Conservation (phyloP, 1,284 basidiomycete species). For the Tylopilus sp. region DNA sequence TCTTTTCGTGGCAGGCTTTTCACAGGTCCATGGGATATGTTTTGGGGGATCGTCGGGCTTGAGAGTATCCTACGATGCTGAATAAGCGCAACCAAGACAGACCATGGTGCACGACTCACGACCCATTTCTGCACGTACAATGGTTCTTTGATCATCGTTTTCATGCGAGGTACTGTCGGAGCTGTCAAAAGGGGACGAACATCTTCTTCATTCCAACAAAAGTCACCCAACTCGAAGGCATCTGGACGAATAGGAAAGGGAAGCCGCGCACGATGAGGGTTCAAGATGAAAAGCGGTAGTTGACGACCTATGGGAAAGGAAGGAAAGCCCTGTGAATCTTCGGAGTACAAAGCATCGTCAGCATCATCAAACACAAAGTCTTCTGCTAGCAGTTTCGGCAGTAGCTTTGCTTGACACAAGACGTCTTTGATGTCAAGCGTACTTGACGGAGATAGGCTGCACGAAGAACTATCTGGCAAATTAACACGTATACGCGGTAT, state of each 20-base stretch:
- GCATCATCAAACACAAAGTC: slow-evolving; percentile 16
- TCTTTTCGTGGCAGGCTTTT: slow-evolving; percentile 37
- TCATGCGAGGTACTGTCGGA: slow-evolving; percentile 61
- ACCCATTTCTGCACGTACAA: slow-evolving; percentile 59
- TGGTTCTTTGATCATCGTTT: slow-evolving; percentile 56
- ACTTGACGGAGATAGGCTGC: slow-evolving; percentile 31
- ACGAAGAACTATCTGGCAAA: slow-evolving; percentile 23
- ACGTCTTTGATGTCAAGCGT: slow-evolving; percentile 42
- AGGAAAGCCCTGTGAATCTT: slow-evolving; percentile 29
- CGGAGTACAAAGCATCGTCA: slow-evolving; percentile 22
- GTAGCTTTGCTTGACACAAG: slow-evolving; percentile 23
- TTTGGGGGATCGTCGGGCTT: slow-evolving; percentile 47
- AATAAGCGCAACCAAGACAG: slow-evolving; percentile 18
- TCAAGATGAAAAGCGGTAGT: slow-evolving; percentile 37
- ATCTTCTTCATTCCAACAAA: slow-evolving; percentile 29
- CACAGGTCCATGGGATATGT: slow-evolving; percentile 55
- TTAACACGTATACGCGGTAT: slow-evolving; percentile 39
- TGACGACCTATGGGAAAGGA: slow-evolving; percentile 35
- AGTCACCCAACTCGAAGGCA: slow-evolving; percentile 34
- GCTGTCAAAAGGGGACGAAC: slow-evolving; percentile 43
- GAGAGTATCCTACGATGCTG: slow-evolving; percentile 41
- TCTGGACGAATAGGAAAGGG: slow-evolving; percentile 36
- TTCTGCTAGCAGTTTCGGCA: slow-evolving; percentile 36
- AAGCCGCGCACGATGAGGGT: slow-evolving; percentile 38
- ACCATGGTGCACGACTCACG: slow-evolving; percentile 48